Base-by-base conservation (phyloP, 441 rosid genomes). In the Euphorbia celastroides region DNA sequence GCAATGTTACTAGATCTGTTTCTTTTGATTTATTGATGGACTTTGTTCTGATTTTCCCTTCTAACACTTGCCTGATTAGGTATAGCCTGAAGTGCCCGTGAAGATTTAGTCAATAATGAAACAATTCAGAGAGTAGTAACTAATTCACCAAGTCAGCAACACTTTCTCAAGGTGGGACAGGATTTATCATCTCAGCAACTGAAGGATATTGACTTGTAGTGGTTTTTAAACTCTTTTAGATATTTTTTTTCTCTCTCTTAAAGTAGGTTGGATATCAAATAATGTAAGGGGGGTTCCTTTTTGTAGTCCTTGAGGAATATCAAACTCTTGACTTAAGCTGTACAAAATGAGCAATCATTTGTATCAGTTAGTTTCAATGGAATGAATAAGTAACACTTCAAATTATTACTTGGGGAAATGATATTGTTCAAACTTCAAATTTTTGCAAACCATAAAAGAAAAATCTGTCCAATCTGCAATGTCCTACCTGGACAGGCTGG, bases 51-150 rank as follows among this genome's bases (percentile, higher is more conserved):
- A 32, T n/a, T 64, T 69, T 64, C n/a, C 14, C 22, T 27, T n/a
- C 26, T 46, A 5, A 17, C 70, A 77, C 77, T 51, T 34, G 30
- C 60, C 38, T 31, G 80, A 73, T 34, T 14, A 23, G 64, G 7
- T 13, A 66, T 14, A 5, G 36, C 20, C 61, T 54, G n/a, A n/a
- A n/a, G n/a, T n/a, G n/a, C n/a, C 42, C 25, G 54, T 2, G 23
- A 36, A 25, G 23, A 17, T 30, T 32, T 34, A 61, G n/a, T 44
- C 57, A 28, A 11, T 13, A 34, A 34, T 31, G 46, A 26, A n/a
- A 44, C 22, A 59, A 44, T 38, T 26, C 19, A 11, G 54, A 48
- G 11, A 48, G 11, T 25, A 62, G 62, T 67, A 36, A n/a, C 52
- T 5, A n/a, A n/a, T n/a, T n/a, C n/a, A n/a, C n/a, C n/a, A 5